These are phyloP conservation scores for Bipolaris bicolor DNA, from an alignment of 2,329 filamentous ascomycete genomes.

Conservation along the genomic window DNA sequence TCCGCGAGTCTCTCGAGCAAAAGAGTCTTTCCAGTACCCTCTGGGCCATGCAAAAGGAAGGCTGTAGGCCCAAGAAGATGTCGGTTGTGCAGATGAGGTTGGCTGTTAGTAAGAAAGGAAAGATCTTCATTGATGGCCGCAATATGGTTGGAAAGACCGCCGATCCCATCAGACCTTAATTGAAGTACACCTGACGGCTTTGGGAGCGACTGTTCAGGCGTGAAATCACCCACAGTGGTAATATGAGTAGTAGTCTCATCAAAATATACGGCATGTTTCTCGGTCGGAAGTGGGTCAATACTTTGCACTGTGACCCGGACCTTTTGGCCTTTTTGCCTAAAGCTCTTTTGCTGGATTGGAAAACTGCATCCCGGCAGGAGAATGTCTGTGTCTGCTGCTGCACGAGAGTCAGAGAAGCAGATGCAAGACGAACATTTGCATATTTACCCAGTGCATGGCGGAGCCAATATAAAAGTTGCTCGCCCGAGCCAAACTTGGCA, in stretches of 20 bases:
- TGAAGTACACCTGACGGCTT: slow-evolving; percentile 24
- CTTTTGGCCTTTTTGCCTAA: slow-evolving; percentile 56
- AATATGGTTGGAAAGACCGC: slow-evolving; percentile 71
- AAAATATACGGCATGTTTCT: slow-evolving; percentile 39
- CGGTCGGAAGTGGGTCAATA: slow-evolving; percentile 54
- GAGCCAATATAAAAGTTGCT: slow-evolving; percentile 41
- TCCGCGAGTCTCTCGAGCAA: slow-evolving; percentile 70
- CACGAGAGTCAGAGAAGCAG: slow-evolving; percentile 16
- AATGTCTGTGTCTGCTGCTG: slow-evolving; percentile 66
- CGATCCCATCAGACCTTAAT: slow-evolving; percentile 60
- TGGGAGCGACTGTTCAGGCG: slow-evolving; percentile 8
- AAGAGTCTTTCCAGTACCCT: slow-evolving; percentile 83
- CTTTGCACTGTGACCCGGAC: slow-evolving; percentile 65
- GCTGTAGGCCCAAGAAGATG: slow-evolving; percentile 54
- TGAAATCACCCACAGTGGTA: slow-evolving; percentile 20
- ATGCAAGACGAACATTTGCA: not conserved
- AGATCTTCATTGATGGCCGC: slow-evolving; percentile 71
- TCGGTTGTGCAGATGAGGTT: slow-evolving; percentile 23
- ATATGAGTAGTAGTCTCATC: slow-evolving; percentile 34
- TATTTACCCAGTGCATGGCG: slow-evolving; percentile 41
- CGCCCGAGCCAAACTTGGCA: slow-evolving; percentile 30
- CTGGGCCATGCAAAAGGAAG: slow-evolving; percentile 78
- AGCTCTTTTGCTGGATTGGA: slow-evolving; percentile 58
- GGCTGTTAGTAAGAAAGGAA: slow-evolving; percentile 32
- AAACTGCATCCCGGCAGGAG: slow-evolving; percentile 74